Percentiles rank a stretch among this genome's conserved stretches.
Evolutionary conservation across 148 eudicot genomes (phyloP).

Genomic region (Amaranthus palmeri): DNA sequence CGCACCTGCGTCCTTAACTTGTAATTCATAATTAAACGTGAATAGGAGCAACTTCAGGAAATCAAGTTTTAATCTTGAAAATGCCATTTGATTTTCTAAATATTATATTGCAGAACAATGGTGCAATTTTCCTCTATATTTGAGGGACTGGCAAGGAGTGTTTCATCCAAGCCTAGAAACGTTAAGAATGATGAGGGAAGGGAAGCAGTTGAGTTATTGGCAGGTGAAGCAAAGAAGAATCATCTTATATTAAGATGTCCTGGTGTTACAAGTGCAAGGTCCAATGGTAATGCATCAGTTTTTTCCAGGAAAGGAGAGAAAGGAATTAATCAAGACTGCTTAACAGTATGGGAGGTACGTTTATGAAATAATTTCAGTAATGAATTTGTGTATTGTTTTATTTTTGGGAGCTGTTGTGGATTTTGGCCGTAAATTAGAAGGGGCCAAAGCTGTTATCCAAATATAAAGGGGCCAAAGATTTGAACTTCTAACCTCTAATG

Average conservation of each 20-base stretch:
- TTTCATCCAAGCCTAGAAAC: constrained; percentile 27
- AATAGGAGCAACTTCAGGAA: neutral
- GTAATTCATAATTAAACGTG: neutral
- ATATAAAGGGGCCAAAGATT: too few species aligned
- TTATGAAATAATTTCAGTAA: neutral
- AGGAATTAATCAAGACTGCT: constrained; percentile 67
- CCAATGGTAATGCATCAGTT: constrained; percentile 32
- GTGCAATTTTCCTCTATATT: constrained; percentile 30
- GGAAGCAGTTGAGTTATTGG: constrained; percentile 41
- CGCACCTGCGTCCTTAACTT: neutral
- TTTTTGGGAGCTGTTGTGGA: neutral
- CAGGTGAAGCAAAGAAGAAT: constrained; percentile 54
- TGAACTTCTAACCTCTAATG: too few species aligned
- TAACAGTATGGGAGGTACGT: constrained; percentile 68
- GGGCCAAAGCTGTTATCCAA: too few species aligned
- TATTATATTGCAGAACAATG: constrained; percentile 22
- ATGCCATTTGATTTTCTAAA: constrained; percentile 2
- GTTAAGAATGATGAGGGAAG: constrained; percentile 30
- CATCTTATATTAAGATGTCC: constrained; percentile 41
- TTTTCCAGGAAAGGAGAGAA: constrained; percentile 65
- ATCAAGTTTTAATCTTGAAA: constrained; percentile 3
- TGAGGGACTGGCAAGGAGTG: constrained; percentile 32
- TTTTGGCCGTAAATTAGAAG: too few species aligned
- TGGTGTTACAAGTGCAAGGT: constrained; percentile 30
- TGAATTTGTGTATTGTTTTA: neutral